Base-by-base conservation (phyloP, 2,329 filamentous ascomycete species). In the Eurotiales sp. region DNA sequence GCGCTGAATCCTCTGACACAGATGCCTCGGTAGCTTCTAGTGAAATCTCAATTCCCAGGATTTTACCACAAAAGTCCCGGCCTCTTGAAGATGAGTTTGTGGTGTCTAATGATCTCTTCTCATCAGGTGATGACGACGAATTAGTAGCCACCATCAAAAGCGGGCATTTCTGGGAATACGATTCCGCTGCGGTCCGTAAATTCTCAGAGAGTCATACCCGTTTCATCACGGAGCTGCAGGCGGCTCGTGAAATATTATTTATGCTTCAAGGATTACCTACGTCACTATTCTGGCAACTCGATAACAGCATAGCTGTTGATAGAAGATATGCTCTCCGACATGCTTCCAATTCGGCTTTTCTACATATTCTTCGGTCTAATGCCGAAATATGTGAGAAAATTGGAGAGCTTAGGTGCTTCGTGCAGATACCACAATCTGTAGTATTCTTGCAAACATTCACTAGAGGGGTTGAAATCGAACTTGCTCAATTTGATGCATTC, bases 221-320 rank as follows among this genome's bases (percentile, higher is more conserved):
- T 23, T 54, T 56, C 14, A 73, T 92, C 5, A 81, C 86, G 0
- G 91, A 96, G 64, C 73, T 87, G 1, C 84, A 91, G 56, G 74
- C 85, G 10, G 72, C 91, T 22, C 82, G 90, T 43, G 90, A 97
- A 62, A 81, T 83, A 0, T 74, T 96, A 0, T 92, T 89, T 61
- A 95, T 96, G 88, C 78, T 97, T 0, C 81, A 83, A 49, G 91
- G 91, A 0, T 72, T 93, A 3, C 80, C 84, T 5, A 92, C 87
- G 2, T 85, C 83, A 1, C 64, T 96, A 1, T 96, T 91, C 60
- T 57, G 67, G 73, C 58, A 64, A 48, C 27, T 66, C 17, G 64
- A 68, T 30, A 58, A 63, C 30, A 56, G 53, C 3, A 57, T 72
- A n/a, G 61, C 64, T 52, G 58, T 74, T 37, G 69, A 73, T 45